phyloP scores from a whole-genome alignment of 75 land plant species.

The Selaginella tamariscina region DNA sequence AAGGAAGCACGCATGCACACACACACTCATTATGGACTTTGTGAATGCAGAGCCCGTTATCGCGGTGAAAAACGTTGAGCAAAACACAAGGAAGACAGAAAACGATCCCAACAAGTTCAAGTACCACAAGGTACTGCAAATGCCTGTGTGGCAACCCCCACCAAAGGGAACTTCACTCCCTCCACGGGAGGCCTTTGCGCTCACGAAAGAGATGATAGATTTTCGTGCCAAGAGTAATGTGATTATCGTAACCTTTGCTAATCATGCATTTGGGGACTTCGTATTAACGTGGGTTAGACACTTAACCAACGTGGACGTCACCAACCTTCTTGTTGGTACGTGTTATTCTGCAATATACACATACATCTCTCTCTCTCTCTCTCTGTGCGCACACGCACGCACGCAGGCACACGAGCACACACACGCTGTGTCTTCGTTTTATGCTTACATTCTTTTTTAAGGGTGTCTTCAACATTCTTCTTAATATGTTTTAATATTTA shows the following conservation, averaged over 20 bases:
- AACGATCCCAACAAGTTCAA: neutral
- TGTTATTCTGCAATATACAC: neutral
- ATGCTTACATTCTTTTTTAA: neutral
- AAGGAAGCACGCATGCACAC: too few relatives aligned
- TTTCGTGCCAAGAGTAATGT: slow-evolving; percentile 66
- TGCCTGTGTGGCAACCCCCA: slow-evolving; percentile 75
- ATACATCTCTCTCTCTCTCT: too few relatives aligned
- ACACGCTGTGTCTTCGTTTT: too few relatives aligned
- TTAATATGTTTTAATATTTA: too few relatives aligned
- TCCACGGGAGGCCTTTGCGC: slow-evolving; percentile 34
- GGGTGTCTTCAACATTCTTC: too few relatives aligned
- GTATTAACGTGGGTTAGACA: slow-evolving; percentile 92
- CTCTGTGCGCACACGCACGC: too few relatives aligned
- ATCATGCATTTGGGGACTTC: slow-evolving; percentile 93
- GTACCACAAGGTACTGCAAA: slow-evolving; percentile 17
- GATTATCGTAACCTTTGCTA: slow-evolving; percentile 87
- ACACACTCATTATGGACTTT: too few relatives aligned
- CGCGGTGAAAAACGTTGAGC: too few relatives aligned
- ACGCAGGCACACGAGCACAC: too few relatives aligned
- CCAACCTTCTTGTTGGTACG: slow-evolving; percentile 84
- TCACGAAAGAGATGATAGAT: slow-evolving; percentile 59
- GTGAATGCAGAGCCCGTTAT: too few relatives aligned
- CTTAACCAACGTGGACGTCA: slow-evolving; percentile 56
- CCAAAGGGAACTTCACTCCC: slow-evolving; percentile 47
- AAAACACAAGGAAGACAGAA: too few relatives aligned